Evolutionary conservation across 2,329 filamentous ascomycete species (phyloP), one percentile per base, ranked within the genome.

Genomic region (Ophiostoma quercus): DNA sequence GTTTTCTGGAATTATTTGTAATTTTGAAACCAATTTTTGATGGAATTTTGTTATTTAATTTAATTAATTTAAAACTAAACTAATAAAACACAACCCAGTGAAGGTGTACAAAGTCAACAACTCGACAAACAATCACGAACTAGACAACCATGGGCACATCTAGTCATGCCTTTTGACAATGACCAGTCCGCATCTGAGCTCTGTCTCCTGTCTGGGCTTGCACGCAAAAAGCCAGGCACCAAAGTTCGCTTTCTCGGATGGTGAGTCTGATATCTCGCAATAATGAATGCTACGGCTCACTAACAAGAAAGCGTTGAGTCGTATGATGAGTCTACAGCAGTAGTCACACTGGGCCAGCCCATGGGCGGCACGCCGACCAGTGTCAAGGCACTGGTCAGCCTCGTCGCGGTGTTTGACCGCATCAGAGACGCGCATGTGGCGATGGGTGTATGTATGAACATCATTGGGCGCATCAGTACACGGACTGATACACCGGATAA

Each of bases 171-270:
- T 9, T 65, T 65, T 65, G 62, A 34, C 34, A 65, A 65, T 41
- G 8, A 25, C 37, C 9, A 34, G 37, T 80, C 87, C 41, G 85
- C 92, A 7, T 89, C 88, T 29, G 82, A 80, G 71, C 81, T 89
- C 57, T 87, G 89, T 71, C 87, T 92, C 71, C 82, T 94, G 69
- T 87, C 85, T 16, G 81, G 85, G 70, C 80, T 94, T 16, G 80
- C 84, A 3, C 76, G 77, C 67, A 81, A 81, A 67, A 76, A 80
- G n/a, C 73, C 81, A 16, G 86, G 86, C 57, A 86, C 88, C n/a
- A 98, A 98, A 80, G 90, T 97, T 72, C 89, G 94, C 72, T 96
- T 98, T 78, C 80, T 98, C 67, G 94, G 92, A 79, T 97, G 94
- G 94, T 97, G 84, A 81, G 88, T 70, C 2, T 39, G 8, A 34